Percentiles rank a stretch among this genome's conserved stretches.
Conservation (phyloP, 345 rosid species). For the Dovyalis caffra region DNA sequence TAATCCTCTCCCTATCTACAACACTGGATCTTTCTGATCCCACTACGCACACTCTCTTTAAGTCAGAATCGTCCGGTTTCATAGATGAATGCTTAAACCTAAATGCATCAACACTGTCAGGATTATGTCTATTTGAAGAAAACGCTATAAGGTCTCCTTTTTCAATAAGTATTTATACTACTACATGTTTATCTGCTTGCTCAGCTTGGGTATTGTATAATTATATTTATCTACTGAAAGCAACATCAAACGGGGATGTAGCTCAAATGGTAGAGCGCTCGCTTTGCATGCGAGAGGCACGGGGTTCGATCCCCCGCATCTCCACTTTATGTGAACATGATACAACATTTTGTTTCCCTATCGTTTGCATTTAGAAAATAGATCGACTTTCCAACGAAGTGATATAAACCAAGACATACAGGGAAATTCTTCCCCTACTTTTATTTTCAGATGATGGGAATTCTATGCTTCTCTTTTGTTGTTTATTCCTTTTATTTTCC, state of each 20-base stretch:
- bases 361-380: too few relatives aligned
- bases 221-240: not conserved
- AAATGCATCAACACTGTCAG: slow-evolving; percentile 31
- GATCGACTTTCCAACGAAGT: too few relatives aligned
- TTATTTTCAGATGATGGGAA: too few relatives aligned
- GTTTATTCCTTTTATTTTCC: too few relatives aligned
- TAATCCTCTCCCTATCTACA: slow-evolving; percentile 71
- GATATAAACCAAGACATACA: too few relatives aligned
- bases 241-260: slow-evolving; percentile 23
- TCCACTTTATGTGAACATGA: too few relatives aligned
- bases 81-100: slow-evolving; percentile 72
- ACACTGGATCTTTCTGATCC: slow-evolving; percentile 50
- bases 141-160: slow-evolving; percentile 84
- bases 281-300: slow-evolving; percentile 48
- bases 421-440: too few relatives aligned
- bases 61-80: slow-evolving; percentile 64
- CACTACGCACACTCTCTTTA: slow-evolving; percentile 55
- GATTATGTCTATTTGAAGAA: slow-evolving; percentile 78
- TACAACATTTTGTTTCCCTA: too few relatives aligned
- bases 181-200: too few relatives aligned
- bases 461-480: not conserved
- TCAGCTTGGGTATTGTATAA: slow-evolving; percentile 32
- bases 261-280: slow-evolving; percentile 51
- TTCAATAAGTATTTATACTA: too few relatives aligned
- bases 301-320: slow-evolving; percentile 44